These are phyloP conservation scores for Pseudotulostoma volvatum DNA, from an alignment of 495 filamentous ascomycete genomes.

Conservation along the genomic window DNA sequence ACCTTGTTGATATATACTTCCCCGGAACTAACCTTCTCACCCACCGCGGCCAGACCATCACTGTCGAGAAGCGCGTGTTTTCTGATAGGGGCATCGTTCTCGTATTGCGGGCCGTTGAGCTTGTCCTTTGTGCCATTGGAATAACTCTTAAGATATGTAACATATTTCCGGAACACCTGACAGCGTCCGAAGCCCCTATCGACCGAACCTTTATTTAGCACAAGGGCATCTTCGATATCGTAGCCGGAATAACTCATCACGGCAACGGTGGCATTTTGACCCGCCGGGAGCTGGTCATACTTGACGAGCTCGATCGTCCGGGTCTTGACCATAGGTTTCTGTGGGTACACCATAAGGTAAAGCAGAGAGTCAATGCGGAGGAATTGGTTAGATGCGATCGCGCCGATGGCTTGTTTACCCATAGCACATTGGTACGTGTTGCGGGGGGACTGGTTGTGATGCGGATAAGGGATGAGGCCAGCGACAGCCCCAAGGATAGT, in stretches of 20 bases:
- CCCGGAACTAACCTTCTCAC: constrained; percentile 50
- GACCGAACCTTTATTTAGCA: constrained; percentile 86
- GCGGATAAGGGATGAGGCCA: constrained; percentile 91
- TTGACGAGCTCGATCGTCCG: constrained; percentile 92
- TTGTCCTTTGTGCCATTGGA: constrained; percentile 64
- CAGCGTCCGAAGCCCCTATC: constrained; percentile 92
- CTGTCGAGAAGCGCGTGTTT: constrained; percentile 60
- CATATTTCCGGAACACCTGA: constrained; percentile 85
- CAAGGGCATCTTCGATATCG: constrained; percentile 97
- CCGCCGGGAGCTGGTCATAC: constrained; percentile 92
- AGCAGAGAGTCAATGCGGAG: constrained; percentile 87
- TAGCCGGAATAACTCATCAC: constrained; percentile 99
- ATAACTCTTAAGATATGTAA: constrained; percentile 60
- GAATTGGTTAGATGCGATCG: constrained; percentile 95
- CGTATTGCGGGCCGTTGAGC: constrained; percentile 43
- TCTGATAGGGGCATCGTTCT: constrained; percentile 43
- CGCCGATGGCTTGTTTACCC: constrained; percentile 99
- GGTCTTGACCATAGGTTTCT: constrained; percentile 93
- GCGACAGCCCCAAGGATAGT: constrained; percentile 96
- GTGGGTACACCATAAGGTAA: constrained; percentile 93
- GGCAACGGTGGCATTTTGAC: constrained; percentile 90
- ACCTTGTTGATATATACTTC: constrained; percentile 83
- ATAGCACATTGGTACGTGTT: constrained; percentile 99
- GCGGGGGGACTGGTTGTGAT: constrained; percentile 97
- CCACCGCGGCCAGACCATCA: constrained; percentile 75